Conservation (phyloP, 345 rosid species). For the Citrus hindsii region DNA sequence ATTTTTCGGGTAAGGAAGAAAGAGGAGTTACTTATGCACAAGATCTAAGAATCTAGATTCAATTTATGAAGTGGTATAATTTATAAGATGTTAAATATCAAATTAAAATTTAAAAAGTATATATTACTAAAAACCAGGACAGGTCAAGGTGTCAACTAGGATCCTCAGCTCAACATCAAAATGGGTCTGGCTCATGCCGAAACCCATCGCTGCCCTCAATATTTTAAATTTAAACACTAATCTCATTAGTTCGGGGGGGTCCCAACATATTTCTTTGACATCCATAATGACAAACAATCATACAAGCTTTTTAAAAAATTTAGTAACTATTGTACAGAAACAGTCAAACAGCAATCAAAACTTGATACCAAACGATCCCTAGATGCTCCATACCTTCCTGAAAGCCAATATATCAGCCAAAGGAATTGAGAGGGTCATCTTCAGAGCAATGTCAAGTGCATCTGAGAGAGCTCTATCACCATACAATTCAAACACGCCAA, state of each 20-base stretch:
- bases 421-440: constrained; percentile 91
- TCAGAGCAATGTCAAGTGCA: constrained; percentile 86
- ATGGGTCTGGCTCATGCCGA: background rate
- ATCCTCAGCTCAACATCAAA: background rate
- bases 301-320: background rate
- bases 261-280: background rate
- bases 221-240: background rate
- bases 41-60: background rate
- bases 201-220: background rate
- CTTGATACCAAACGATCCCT: background rate
- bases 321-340: background rate
- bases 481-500: constrained; percentile 95
- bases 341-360: background rate
- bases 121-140: background rate
- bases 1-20: background rate
- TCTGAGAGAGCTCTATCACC: constrained; percentile 97
- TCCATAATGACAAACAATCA: background rate
- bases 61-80: background rate
- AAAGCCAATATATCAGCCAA: constrained; percentile 87
- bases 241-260: background rate
- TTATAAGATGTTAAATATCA: background rate
- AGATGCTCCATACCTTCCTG: constrained; percentile 60
- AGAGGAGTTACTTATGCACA: background rate
- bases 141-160: background rate
- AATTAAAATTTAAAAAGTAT: background rate